Evolutionary conservation across 345 rosid genomes (phyloP), one percentile per base, ranked within the genome.

Genomic region (Populus euphratica): DNA sequence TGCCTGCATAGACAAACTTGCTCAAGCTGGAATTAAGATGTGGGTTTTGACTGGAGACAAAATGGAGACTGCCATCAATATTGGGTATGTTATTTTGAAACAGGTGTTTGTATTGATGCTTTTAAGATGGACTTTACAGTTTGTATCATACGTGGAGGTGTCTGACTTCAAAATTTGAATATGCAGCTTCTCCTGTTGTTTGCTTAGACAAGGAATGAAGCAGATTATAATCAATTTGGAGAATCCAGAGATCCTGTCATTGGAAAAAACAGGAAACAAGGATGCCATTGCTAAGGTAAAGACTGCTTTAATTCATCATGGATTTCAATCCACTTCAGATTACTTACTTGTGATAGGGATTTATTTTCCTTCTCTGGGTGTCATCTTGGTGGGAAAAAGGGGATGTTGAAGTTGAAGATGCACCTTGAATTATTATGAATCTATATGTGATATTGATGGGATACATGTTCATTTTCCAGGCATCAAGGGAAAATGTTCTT

Each of bases 41-140:
- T 94, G 98, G 98, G 97, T 94, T 74, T 86, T 94, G 89, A 94
- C 98, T 3, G 98, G 98, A 78, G 98, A 94, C 84, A 94, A 94
- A 86, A 91, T 93, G 97, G 98, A 94, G 88, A 94, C 98, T 49
- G 98, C 97, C 77, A 94, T 94, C 89, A 93, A 93, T 84, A 94
- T 94, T 81, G 98, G 98, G 95, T 94, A 90, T 70, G 78, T 12
- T 39, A 63, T 73, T 68, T 78, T 73, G 27, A 14, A 23, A 20
- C 44, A 20, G 80, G 59, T 17, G 62, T 73, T 61, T 75, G 7
- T 23, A 13, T 65, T 38, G 63, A 27, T 39, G 41, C 62, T 63
- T n/a, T 16, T 2, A 10, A 31, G 54, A 39, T 70, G 20, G 70
- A 47, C 17, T 8, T 14, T 11, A 21, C 36, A 76, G 9, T 71